Evolutionary conservation across 2,329 filamentous ascomycete genomes (phyloP).

Genomic region (Albifimbria verrucaria): DNA sequence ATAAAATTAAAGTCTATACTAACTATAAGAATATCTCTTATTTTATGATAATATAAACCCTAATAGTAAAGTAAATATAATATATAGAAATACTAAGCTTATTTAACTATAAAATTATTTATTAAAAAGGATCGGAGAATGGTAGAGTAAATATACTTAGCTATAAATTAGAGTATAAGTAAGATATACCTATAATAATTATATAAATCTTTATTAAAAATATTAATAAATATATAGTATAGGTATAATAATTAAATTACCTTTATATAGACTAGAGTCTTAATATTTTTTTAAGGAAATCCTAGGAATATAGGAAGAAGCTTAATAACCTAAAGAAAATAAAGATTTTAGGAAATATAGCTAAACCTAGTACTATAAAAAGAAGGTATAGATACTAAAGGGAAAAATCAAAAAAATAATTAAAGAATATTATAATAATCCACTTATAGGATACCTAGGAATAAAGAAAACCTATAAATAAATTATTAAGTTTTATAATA

Average conservation of each 20-base stretch:
- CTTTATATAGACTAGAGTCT: neutral
- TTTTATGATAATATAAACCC: conserved; percentile 2
- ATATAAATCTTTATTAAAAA: neutral
- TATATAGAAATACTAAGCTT: neutral
- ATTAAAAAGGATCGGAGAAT: neutral
- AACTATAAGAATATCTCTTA: neutral
- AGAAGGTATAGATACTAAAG: too few relatives aligned
- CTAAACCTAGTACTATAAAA: too few relatives aligned
- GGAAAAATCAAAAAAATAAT: too few relatives aligned
- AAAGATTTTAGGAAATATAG: too few relatives aligned
- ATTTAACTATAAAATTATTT: neutral
- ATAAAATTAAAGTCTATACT: neutral
- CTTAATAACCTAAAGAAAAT: too few relatives aligned
- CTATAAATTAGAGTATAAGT: neutral
- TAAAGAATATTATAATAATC: neutral
- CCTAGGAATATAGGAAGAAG: too few relatives aligned
- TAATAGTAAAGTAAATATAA: conserved; percentile 1
- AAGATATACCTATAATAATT: neutral
- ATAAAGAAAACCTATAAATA: neutral
- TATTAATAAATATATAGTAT: neutral
- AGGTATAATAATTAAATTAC: neutral
- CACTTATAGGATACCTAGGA: neutral
- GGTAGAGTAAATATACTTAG: neutral
- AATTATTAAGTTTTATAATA: neutral
- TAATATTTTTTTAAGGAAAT: too few relatives aligned